phyloP scores from a whole-genome alignment of 306 rosid species.

The Quercus bicolor region DNA sequence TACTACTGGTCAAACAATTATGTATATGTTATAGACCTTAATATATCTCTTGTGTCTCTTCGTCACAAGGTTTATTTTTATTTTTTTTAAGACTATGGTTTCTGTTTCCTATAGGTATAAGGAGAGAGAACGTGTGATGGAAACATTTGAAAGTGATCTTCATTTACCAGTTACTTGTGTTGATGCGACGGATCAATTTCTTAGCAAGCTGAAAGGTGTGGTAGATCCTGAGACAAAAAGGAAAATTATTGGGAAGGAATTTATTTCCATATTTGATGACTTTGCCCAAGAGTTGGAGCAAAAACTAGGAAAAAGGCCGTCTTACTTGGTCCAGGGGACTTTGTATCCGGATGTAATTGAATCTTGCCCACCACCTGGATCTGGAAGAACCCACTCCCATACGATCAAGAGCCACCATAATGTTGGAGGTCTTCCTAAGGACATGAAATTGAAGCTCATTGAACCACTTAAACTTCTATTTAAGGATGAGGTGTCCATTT shows the following conservation, averaged over 20 bases:
- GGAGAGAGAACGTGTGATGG: constrained; percentile 88
- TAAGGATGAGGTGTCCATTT: constrained; percentile 81
- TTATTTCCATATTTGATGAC: constrained; percentile 73
- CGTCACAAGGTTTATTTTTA: neutral
- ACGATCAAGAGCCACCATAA: constrained; percentile 99
- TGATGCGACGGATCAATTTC: constrained; percentile 70
- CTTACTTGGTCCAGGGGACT: constrained; percentile 87
- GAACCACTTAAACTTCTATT: constrained; percentile 92
- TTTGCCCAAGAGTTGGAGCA: constrained; percentile 69
- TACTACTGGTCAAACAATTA: neutral
- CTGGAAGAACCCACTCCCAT: constrained; percentile 86
- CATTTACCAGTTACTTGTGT: constrained; percentile 84
- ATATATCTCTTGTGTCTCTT: neutral
- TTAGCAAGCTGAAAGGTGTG: constrained; percentile 75
- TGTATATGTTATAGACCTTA: neutral
- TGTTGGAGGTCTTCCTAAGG: constrained; percentile 98
- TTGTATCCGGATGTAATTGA: constrained; percentile 94
- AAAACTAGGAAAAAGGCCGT: constrained; percentile 59
- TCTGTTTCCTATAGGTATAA: constrained; percentile 48
- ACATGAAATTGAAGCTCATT: constrained; percentile 90
- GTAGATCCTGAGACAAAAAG: constrained; percentile 87
- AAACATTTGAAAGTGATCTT: constrained; percentile 82
- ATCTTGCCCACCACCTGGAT: constrained; percentile 98
- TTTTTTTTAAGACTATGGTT: neutral
- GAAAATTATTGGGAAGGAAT: constrained; percentile 89